Percentiles rank a stretch among this genome's conserved stretches.
Evolutionary conservation across 2,329 filamentous ascomycete genomes (phyloP).

Genomic region (Aspergillus viridinutans): DNA sequence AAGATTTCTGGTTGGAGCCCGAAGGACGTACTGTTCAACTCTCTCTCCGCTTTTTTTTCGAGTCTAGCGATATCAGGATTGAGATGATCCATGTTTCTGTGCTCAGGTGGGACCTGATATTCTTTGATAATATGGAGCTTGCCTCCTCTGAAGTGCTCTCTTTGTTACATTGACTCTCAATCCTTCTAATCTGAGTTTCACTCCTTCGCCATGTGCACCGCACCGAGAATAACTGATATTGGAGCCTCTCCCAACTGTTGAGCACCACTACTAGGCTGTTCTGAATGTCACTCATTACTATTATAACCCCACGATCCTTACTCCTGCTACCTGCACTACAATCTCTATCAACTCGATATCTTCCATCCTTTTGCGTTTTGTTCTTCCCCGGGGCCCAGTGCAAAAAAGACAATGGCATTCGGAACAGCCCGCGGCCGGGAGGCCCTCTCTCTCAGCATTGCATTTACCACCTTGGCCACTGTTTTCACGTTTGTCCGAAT

Average conservation of each 20-base stretch:
- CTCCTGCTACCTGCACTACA: background rate
- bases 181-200: background rate
- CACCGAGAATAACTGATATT: background rate
- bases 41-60: background rate
- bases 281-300: background rate
- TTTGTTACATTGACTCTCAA: background rate
- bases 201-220: background rate
- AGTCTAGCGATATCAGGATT: background rate
- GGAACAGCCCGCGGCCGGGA: conserved; percentile 23
- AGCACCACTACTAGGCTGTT: background rate
- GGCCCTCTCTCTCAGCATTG: conserved; percentile 25
- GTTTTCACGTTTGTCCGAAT: conserved; percentile 36
- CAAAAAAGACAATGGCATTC: conserved; percentile 18
- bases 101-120: background rate
- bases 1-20: background rate
- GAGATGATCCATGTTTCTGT: background rate
- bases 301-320: background rate
- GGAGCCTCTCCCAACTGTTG: background rate
- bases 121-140: background rate
- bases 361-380: background rate
- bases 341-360: background rate
- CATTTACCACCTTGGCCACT: conserved; percentile 29
- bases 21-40: background rate
- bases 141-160: background rate
- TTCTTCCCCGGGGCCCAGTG: background rate